Evolutionary conservation across 116 monocot genomes (phyloP).

Genomic region (Zostera marina): DNA sequence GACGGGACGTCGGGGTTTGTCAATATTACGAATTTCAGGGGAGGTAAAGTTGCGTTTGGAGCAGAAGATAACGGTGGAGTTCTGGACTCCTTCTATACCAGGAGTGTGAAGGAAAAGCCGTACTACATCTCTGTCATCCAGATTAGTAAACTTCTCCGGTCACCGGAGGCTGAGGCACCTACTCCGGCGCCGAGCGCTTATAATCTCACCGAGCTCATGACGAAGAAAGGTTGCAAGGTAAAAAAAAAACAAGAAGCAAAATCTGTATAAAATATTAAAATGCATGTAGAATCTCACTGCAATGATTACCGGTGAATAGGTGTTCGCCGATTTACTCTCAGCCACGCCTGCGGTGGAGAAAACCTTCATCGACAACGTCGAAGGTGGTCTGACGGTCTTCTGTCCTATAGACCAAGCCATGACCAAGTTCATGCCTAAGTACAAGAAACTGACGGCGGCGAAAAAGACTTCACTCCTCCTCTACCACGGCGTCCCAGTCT

Average conservation of each 20-base stretch:
- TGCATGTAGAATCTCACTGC: too few species aligned
- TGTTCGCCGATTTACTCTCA: conserved; percentile 43
- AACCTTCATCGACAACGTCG: conserved; percentile 30
- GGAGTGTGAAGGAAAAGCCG: conserved; percentile 41
- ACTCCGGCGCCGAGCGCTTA: conserved; percentile 41
- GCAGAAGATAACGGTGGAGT: conserved; percentile 11
- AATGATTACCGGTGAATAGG: neutral
- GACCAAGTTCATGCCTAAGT: conserved; percentile 48
- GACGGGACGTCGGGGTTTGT: conserved; percentile 69
- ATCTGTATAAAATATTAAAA: too few species aligned
- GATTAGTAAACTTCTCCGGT: conserved; percentile 33
- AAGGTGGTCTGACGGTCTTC: conserved; percentile 65
- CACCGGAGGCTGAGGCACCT: conserved; percentile 71
- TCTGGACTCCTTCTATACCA: conserved; percentile 40
- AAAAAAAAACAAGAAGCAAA: too few species aligned
- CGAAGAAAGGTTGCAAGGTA: conserved; percentile 46
- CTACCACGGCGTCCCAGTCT: conserved; percentile 67
- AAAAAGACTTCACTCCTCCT: conserved; percentile 45
- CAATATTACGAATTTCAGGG: conserved; percentile 63
- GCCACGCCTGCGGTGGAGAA: conserved; percentile 32
- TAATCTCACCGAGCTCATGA: conserved; percentile 56
- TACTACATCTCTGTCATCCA: conserved; percentile 52
- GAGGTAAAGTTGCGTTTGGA: conserved; percentile 48
- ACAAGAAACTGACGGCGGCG: conserved; percentile 58
- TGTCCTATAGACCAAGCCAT: conserved; percentile 64